Conservation (phyloP, 106 monocot species). For the Acorus gramineus region DNA sequence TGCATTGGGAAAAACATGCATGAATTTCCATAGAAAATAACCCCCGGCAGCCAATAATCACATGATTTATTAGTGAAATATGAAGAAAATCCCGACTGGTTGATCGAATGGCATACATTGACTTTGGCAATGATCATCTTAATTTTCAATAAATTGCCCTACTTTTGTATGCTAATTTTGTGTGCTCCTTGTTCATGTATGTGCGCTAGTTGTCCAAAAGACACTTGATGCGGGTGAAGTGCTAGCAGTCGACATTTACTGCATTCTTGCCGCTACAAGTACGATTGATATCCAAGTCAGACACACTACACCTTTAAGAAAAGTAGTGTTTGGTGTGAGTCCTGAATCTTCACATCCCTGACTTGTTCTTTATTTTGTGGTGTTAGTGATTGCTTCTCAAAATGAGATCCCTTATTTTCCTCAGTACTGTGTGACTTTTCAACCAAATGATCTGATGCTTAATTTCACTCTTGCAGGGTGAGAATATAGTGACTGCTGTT, state of each 20-base stretch:
- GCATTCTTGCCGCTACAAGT: conserved; percentile 71
- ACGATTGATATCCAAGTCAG: conserved; percentile 61
- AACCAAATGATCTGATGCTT: neutral
- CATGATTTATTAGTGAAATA: no score
- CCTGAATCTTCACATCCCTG: neutral
- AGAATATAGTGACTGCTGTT: conserved; percentile 54
- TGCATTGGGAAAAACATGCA: no score
- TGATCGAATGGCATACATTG: neutral
- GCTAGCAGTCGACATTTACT: conserved; percentile 60
- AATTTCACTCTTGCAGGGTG: conserved; percentile 42
- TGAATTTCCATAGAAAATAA: no score
- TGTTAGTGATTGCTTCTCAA: no score
- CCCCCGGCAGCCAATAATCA: no score
- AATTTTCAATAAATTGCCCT: neutral
- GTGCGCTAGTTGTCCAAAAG: conserved; percentile 74
- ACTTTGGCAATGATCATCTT: neutral
- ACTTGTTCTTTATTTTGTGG: neutral
- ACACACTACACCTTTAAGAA: conserved; percentile 49
- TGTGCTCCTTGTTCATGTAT: neutral
- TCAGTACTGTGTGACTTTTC: neutral
- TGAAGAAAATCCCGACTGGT: no score
- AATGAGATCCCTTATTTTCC: neutral
- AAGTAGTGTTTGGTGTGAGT: conserved; percentile 76
- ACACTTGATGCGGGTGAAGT: conserved; percentile 67
- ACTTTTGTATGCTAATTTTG: neutral